phyloP scores from a whole-genome alignment of 2,329 filamentous ascomycete genomes.

The Monascus ruber region DNA sequence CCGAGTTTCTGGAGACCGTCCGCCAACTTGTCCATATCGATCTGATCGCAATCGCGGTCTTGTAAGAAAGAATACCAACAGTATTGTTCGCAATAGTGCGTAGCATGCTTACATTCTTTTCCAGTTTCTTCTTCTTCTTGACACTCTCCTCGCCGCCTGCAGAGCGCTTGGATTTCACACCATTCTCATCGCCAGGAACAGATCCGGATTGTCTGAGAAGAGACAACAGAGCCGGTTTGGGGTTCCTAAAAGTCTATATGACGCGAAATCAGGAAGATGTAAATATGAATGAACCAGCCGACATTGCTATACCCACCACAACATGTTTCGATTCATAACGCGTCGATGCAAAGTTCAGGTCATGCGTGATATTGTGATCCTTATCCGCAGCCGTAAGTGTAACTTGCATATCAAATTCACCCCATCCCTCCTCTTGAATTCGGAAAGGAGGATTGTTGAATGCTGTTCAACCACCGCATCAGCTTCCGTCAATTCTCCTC shows the following conservation, averaged over 20 bases:
- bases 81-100: too few relatives aligned
- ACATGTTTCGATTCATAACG: conserved; percentile 74
- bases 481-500: background rate
- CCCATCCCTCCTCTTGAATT: conserved; percentile 93
- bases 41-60: conserved; percentile 19
- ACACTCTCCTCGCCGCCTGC: conserved; percentile 45
- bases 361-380: conserved; percentile 71
- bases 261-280: background rate
- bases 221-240: conserved; percentile 71
- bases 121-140: conserved; percentile 66
- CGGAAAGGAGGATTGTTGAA: conserved; percentile 78
- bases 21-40: conserved; percentile 94
- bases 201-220: conserved; percentile 73
- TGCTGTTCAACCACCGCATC: conserved; percentile 36
- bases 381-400: conserved; percentile 75
- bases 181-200: conserved; percentile 61
- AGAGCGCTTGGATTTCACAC: conserved; percentile 51
- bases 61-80: background rate
- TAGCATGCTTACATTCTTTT: conserved; percentile 41
- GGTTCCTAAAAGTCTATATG: conserved; percentile 70
- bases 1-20: conserved; percentile 78
- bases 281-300: background rate
- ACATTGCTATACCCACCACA: conserved; percentile 42
- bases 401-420: conserved; percentile 93
- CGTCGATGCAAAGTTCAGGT: conserved; percentile 77